Evolutionary conservation across 495 filamentous ascomycete genomes (phyloP), one percentile per base, ranked within the genome.

Genomic region (Penicillium odoratum): DNA sequence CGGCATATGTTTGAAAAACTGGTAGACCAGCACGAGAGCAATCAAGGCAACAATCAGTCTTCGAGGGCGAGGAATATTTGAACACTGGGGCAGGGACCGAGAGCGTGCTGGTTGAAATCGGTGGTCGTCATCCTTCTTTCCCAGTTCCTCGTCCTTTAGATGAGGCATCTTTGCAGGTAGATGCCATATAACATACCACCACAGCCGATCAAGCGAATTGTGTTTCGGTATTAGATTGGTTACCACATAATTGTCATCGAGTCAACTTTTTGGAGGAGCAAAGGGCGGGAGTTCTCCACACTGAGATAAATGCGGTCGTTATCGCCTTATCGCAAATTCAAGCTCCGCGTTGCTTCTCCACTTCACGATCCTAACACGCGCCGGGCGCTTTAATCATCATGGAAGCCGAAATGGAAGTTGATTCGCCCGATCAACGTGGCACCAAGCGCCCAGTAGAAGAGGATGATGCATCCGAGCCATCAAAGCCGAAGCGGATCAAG

Each of bases 41-140:
- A 80, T 58, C 1, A 85, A 10, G 5, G 60, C 65, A 16, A 80
- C 38, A 5, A 80, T 33, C 7, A 85, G 56, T 44, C 81, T 69
- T 47, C 81, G 75, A 57, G 71, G 73, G 48, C 80, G 77, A 44
- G 73, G 71, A 16, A 59, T 55, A 48, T 68, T 69, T 57, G 72
- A 73, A 42, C 58, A 11, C 59, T 29, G 44, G 8, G 66, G 67
- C 56, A 70, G 58, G 15, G 69, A 56, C 38, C 69, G 61, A 38
- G 67, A 58, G 48, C 62, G 65, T 25, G 38, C 47, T 54, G 57
- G 30, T 62, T 63, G 25, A 58, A 60, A 5, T 52, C 74, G 79
- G 66, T 83, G 82, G 62, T 88, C 86, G 66, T 89, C 86, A 65
- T 88, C 79, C 56, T 82, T 84, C 73, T 88, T 88, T 47, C 85